Conservation (phyloP, 768 basidiomycete genomes). For the Boletus vermiculosoides region DNA sequence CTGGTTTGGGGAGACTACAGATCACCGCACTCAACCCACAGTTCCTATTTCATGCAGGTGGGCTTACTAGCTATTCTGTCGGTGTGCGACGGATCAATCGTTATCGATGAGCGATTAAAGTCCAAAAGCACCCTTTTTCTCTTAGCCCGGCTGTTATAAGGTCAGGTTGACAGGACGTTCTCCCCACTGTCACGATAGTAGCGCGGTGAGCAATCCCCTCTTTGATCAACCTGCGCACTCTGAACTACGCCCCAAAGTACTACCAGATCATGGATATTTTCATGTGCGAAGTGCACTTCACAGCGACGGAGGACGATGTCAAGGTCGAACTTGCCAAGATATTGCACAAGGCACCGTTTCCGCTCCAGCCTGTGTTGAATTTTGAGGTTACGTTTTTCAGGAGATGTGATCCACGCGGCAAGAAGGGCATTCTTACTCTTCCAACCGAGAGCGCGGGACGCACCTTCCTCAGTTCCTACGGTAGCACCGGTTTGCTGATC, state of each 20-base stretch:
- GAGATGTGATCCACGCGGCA: slow-evolving; percentile 19
- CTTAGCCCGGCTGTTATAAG: slow-evolving; percentile 15
- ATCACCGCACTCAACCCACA: slow-evolving; percentile 14
- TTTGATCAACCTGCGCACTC: neutral
- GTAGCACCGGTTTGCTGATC: slow-evolving; percentile 24
- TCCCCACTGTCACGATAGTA: slow-evolving; percentile 5
- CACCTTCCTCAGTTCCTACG: slow-evolving; percentile 30
- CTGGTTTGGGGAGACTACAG: too few species aligned
- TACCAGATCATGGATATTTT: slow-evolving; percentile 34
- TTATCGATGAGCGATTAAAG: slow-evolving; percentile 21
- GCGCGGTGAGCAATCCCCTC: slow-evolving; percentile 21
- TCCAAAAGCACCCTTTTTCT: neutral
- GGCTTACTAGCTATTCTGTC: neutral
- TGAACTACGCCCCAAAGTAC: neutral
- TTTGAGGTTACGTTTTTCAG: slow-evolving; percentile 36
- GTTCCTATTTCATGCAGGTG: neutral
- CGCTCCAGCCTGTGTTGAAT: slow-evolving; percentile 26
- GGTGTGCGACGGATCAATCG: neutral
- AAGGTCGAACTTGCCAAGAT: slow-evolving; percentile 33
- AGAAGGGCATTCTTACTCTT: slow-evolving; percentile 33
- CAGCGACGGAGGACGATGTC: slow-evolving; percentile 33
- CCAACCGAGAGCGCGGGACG: slow-evolving; percentile 19
- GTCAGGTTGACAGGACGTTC: neutral
- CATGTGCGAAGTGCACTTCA: slow-evolving; percentile 31
- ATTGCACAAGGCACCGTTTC: slow-evolving; percentile 36